phyloP scores from a whole-genome alignment of 805 yeast genomes.

The Lipomyces yamanashiensis region DNA sequence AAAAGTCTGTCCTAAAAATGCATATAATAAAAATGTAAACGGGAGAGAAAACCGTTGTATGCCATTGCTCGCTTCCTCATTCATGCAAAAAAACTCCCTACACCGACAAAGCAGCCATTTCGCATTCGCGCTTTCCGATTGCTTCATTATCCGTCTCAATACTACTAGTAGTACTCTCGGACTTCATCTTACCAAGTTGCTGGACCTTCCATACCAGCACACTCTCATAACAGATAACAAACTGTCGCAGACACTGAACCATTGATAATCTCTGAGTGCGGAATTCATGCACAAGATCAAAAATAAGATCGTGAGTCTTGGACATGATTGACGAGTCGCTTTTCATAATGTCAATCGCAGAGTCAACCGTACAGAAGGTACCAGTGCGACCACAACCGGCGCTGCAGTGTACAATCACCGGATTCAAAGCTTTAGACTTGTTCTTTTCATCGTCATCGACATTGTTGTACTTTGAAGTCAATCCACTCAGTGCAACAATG shows the following conservation, averaged over 20 bases:
- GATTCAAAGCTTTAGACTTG: conserved; percentile 38
- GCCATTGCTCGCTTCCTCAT: no score
- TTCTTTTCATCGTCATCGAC: conserved; percentile 36
- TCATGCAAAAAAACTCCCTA: not conserved
- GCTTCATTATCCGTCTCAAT: not conserved
- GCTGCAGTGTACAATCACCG: conserved; percentile 83
- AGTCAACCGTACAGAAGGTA: conserved; percentile 61
- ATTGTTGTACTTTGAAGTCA: conserved; percentile 51
- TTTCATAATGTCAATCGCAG: conserved; percentile 51
- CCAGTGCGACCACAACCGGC: conserved; percentile 99
- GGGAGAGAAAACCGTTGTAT: no score
- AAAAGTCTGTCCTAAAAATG: no score
- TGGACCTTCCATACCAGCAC: conserved; percentile 39
- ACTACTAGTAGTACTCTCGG: no score
- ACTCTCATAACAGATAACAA: conserved; percentile 71
- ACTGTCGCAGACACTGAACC: conserved; percentile 84
- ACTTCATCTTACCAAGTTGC: conserved; percentile 1
- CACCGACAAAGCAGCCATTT: not conserved
- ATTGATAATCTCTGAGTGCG: conserved; percentile 77
- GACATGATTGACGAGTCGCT: conserved; percentile 9
- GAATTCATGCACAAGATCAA: conserved; percentile 65
- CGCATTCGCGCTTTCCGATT: no score
- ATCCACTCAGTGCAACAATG: conserved; percentile 58
- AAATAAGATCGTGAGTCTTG: conserved; percentile 58
- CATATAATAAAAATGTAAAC: no score